Conservation (phyloP, 202 grass and related monocot species). For the Zoysia matrella region DNA sequence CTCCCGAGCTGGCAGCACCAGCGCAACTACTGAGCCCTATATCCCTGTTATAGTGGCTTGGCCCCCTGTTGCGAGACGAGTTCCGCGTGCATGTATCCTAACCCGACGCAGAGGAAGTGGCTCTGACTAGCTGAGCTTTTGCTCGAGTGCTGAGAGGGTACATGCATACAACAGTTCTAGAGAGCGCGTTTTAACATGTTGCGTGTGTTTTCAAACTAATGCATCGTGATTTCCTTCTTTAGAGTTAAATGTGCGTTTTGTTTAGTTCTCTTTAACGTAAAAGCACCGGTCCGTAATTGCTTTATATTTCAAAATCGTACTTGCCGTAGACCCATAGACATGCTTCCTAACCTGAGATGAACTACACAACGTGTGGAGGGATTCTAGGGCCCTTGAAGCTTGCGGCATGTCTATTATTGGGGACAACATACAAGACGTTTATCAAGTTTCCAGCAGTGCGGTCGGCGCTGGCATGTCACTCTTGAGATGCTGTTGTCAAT, state of each 20-base stretch:
- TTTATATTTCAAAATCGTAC: conserved; percentile 34
- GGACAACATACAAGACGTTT: too few relatives aligned
- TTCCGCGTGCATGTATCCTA: not conserved
- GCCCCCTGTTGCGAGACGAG: conserved; percentile 1
- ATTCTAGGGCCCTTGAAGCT: too few relatives aligned
- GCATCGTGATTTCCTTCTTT: conserved; percentile 37
- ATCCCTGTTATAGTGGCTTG: conserved; percentile 28
- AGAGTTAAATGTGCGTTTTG: conserved; percentile 38
- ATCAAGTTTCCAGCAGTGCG: too few relatives aligned
- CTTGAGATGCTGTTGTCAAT: too few relatives aligned
- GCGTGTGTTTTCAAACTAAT: conserved; percentile 32
- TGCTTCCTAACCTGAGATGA: too few relatives aligned
- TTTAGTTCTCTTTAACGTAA: too few relatives aligned
- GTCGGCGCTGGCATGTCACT: too few relatives aligned
- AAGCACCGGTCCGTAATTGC: not conserved
- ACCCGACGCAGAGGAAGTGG: conserved; percentile 42
- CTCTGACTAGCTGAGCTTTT: conserved; percentile 48
- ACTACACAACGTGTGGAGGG: too few relatives aligned
- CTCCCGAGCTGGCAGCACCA: conserved; percentile 90
- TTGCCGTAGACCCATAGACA: too few relatives aligned
- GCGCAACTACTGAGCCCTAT: conserved; percentile 67
- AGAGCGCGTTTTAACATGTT: conserved; percentile 52
- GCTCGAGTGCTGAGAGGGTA: conserved; percentile 40
- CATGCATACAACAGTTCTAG: not conserved
- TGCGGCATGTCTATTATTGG: too few relatives aligned